Conservation (phyloP, 805 yeast genomes). For the Yamadazyma akitaensis region DNA sequence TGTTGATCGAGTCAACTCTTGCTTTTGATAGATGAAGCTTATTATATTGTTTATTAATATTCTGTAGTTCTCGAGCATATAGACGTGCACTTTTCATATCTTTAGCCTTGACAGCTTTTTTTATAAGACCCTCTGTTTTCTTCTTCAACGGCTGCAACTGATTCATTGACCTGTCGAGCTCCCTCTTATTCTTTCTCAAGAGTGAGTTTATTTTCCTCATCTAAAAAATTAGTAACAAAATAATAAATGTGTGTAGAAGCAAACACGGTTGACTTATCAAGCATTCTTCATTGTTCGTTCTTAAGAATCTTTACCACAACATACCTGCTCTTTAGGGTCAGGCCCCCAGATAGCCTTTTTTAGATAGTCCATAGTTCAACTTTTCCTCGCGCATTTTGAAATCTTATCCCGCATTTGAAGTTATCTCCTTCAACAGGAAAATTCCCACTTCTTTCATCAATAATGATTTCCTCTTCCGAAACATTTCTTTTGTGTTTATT, state of each 20-base stretch:
- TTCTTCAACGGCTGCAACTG: slow-evolving; percentile 57
- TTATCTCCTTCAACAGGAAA: not conserved
- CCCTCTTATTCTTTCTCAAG: slow-evolving; percentile 80
- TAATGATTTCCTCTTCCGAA: slow-evolving; percentile 15
- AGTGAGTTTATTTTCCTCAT: slow-evolving; percentile 74
- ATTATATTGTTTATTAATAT: slow-evolving; percentile 67
- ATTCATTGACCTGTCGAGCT: slow-evolving; percentile 73
- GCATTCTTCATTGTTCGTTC: too few relatives aligned
- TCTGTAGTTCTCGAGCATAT: slow-evolving; percentile 79
- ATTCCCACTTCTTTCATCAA: not conserved
- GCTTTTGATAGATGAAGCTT: slow-evolving; percentile 79
- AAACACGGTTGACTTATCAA: too few relatives aligned
- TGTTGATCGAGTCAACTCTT: slow-evolving; percentile 75
- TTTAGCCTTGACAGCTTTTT: slow-evolving; percentile 68
- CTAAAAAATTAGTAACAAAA: slow-evolving; percentile 26
- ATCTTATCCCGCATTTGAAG: too few relatives aligned
- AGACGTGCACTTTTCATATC: slow-evolving; percentile 72
- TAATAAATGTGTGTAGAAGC: slow-evolving; percentile 8
- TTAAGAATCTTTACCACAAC: slow-evolving; percentile 16
- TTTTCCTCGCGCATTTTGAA: not conserved
- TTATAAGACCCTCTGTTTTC: slow-evolving; percentile 76
- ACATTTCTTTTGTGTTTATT: slow-evolving; percentile 25
- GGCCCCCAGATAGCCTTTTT: slow-evolving; percentile 95
- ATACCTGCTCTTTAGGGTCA: slow-evolving; percentile 83
- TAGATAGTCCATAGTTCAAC: slow-evolving; percentile 68